Base-by-base conservation (phyloP, 75 land plant genomes). In the Chamaecyparis obtusa region DNA sequence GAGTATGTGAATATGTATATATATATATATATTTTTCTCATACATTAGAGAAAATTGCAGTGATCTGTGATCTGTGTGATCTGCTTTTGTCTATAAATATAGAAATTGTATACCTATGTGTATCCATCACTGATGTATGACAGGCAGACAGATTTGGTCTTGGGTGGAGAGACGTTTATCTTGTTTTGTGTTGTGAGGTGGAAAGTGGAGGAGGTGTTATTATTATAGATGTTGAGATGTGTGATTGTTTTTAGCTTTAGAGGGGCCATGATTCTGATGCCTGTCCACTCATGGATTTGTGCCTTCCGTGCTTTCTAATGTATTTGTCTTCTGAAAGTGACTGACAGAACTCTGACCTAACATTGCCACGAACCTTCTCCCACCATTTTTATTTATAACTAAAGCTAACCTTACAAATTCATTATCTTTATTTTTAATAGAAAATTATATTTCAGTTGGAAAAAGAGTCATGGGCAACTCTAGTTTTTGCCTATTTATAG, bases 61-160 rank as follows among this genome's bases (percentile, higher is more conserved):
- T 71, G 33, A 19, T 19, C 64, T 57, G 64, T 57, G 64, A 57
- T 57, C 64, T 57, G 64, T n/a, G n/a, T n/a, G n/a, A n/a, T n/a
- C n/a, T n/a, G n/a, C n/a, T n/a, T n/a, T n/a, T n/a, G 41, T 39
- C 36, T 72, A 32, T 72, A 32, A 32, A 72, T 72, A 64, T 24
- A 72, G 14, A 10, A 21, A 72, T 72, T 72, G 36, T 39, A 2
- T 39, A n/a, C n/a, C n/a, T n/a, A 39, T 39, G 41, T 72, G 76
- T 72, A 32, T 30, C 76, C 76, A 72, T 72, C 36, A 32, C 14
- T 72, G 76, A 72, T 30, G 36, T 32, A 72, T 72, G 76, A 72
- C 76, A 32, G 76, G 76, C 76, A 72, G 76, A 72, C 76, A 32
- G 76, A 72, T 72, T 72, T 72, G 76, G 76, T 72, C 76, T 72